Evolutionary conservation across 805 yeast genomes (phyloP), one percentile per base, ranked within the genome.

Genomic region (Cyberlindnera petersonii): DNA sequence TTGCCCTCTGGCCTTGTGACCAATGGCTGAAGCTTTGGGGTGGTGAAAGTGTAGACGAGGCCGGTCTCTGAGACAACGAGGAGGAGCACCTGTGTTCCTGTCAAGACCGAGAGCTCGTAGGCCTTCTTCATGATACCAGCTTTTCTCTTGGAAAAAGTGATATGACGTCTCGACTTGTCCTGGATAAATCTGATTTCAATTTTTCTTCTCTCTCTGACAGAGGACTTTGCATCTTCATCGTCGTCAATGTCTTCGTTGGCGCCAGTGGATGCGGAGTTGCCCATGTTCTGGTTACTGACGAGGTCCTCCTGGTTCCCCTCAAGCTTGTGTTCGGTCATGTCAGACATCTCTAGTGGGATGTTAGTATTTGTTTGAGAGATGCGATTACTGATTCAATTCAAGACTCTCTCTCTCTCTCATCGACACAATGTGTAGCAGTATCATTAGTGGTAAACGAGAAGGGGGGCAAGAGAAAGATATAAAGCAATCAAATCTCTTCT

Each of bases 81-180:
- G 44, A 93, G 71, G 48, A 93, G 74, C 21, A 93, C 98, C 65
- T 93, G 98, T 23, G 98, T 93, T 42, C 98, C 98, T 11, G 98
- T 93, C 54, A 93, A 74, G 37, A 93, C 98, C 16, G 95, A 84
- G 49, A 93, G 74, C 63, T 93, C 98, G 66, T 91, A 93, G n/a
- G 98, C 98, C 69, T 93, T 93, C 69, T 93, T 93, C 98, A 93
- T 93, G 58, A 93, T 91, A 53, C 98, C 98, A 32, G 96, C 98
- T 67, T 91, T 91, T 67, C 98, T 84, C 69, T 93, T 93, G 38
- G 97, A 87, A 58, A 93, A 93, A 22, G 98, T 93, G 55, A 93
- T 94, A 66, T 93, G 98, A 59, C 98, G 86, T 63, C 98, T 80
- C 16, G 96, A 86, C 68, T 93, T 93, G 65, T 93, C 97, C 69